Percentiles rank a stretch among this genome's conserved stretches.
Evolutionary conservation across 176 grass and related monocot species (phyloP).

Genomic region (Urochloa ruziziensis): DNA sequence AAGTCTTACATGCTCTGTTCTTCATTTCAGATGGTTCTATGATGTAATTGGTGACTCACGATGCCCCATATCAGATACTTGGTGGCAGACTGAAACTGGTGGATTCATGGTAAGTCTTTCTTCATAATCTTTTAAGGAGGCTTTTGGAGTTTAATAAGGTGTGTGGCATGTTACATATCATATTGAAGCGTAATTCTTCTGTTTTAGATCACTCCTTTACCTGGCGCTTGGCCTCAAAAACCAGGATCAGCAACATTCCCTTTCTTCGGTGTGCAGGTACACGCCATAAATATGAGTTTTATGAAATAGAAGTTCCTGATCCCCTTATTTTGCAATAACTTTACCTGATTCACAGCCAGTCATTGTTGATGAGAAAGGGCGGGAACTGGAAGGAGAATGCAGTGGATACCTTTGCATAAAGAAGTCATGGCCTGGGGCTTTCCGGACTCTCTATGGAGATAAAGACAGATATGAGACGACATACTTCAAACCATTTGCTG

Average conservation of each 20-base stretch:
- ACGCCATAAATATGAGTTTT: not conserved
- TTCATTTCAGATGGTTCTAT: slow-evolving; percentile 82
- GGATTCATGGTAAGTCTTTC: slow-evolving; percentile 92
- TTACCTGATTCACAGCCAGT: slow-evolving; percentile 54
- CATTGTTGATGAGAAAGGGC: slow-evolving; percentile 93
- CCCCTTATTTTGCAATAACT: not conserved
- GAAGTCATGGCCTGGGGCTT: slow-evolving; percentile 96
- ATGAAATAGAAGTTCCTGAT: not conserved
- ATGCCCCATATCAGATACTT: slow-evolving; percentile 98
- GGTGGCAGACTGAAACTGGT: slow-evolving; percentile 99
- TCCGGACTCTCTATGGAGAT: slow-evolving; percentile 92
- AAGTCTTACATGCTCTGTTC: slow-evolving; percentile 22
- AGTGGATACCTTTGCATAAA: slow-evolving; percentile 98
- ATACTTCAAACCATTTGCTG: slow-evolving; percentile 95
- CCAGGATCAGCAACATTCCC: slow-evolving; percentile 93
- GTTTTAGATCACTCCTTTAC: slow-evolving; percentile 85
- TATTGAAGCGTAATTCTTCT: slow-evolving; percentile 18
- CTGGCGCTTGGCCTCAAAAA: slow-evolving; percentile 95
- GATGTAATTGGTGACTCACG: slow-evolving; percentile 77
- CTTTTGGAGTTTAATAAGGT: not conserved
- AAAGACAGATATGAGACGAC: slow-evolving; percentile 98
- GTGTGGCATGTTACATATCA: not conserved
- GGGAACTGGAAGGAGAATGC: slow-evolving; percentile 86
- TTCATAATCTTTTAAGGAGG: not conserved
- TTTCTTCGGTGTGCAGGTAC: slow-evolving; percentile 95